Percentiles rank a stretch among this genome's conserved stretches.
These are phyloP conservation scores for Arachis monticola DNA, from an alignment of 331 rosid genomes.

Conservation along the genomic window DNA sequence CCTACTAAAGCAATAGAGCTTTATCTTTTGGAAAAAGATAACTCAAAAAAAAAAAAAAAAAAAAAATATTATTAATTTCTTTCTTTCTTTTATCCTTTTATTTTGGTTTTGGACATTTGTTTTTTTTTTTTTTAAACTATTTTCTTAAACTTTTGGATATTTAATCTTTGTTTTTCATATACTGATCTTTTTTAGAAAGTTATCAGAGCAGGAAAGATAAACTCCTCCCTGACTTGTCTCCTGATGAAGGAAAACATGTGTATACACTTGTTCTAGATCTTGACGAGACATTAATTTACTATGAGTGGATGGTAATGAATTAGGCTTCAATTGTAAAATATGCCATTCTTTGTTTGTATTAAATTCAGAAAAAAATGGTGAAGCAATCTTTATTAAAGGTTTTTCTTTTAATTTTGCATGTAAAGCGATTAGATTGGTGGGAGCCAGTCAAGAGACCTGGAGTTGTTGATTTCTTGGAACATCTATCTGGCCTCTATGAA, in stretches of 20 bases:
- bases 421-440: slow-evolving; percentile 96
- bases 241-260: slow-evolving; percentile 72
- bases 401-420: slow-evolving; percentile 34
- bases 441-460: slow-evolving; percentile 96
- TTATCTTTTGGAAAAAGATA: slow-evolving; percentile 65
- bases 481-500: slow-evolving; percentile 86
- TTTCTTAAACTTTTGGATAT: neutral
- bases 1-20: slow-evolving; percentile 80
- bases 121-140: neutral
- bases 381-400: neutral
- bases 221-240: slow-evolving; percentile 99
- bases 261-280: slow-evolving; percentile 96
- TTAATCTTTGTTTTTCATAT: slow-evolving; percentile 44
- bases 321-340: slow-evolving; percentile 36
- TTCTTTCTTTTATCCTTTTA: slow-evolving; percentile 20
- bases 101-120: slow-evolving; percentile 22
- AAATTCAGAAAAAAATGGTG: neutral
- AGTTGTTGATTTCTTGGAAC: slow-evolving; percentile 94
- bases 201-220: slow-evolving; percentile 79
- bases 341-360: neutral
- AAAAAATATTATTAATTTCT: slow-evolving; percentile 65
- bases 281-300: slow-evolving; percentile 85
- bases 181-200: slow-evolving; percentile 94
- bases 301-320: slow-evolving; percentile 72
- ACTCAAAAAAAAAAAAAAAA: too few species aligned